Percentiles rank a stretch among this genome's conserved stretches.
Conservation (phyloP, 441 rosid genomes). For the Corymbia citriodora region DNA sequence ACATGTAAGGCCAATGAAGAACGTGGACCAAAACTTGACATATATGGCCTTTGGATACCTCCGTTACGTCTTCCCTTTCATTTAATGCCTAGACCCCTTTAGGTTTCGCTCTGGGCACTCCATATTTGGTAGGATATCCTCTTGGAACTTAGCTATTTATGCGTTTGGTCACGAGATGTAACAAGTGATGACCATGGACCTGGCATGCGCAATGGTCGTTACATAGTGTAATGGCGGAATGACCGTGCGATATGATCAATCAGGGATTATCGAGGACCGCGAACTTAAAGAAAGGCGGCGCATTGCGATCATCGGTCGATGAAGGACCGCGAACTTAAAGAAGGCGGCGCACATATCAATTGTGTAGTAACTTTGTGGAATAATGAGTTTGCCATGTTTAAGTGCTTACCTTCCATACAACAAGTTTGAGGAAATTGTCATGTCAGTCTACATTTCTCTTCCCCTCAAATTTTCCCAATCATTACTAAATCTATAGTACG, state of each 20-base stretch:
- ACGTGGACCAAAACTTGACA: neutral
- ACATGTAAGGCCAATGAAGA: neutral
- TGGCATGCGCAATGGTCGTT: accelerated
- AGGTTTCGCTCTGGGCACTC: neutral
- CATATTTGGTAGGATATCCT: neutral
- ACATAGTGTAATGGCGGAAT: neutral
- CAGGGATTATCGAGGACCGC: neutral
- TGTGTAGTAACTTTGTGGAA: neutral
- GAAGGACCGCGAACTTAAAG: neutral
- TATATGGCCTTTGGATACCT: neutral
- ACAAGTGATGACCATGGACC: neutral
- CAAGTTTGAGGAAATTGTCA: neutral
- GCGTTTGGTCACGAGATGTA: neutral
- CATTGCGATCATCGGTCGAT: neutral
- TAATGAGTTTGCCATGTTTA: neutral
- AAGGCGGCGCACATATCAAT: neutral
- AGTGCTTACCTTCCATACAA: neutral
- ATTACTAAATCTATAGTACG: neutral
- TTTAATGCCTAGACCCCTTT: neutral
- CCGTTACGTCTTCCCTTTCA: neutral
- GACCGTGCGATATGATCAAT: neutral
- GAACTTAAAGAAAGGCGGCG: neutral
- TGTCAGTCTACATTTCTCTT: neutral
- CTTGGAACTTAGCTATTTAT: neutral
- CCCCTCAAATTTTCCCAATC: neutral